Percentiles rank a stretch among this genome's conserved stretches.
Evolutionary conservation across 2,329 filamentous ascomycete species (phyloP).

Genomic region (Exophiala sideris): DNA sequence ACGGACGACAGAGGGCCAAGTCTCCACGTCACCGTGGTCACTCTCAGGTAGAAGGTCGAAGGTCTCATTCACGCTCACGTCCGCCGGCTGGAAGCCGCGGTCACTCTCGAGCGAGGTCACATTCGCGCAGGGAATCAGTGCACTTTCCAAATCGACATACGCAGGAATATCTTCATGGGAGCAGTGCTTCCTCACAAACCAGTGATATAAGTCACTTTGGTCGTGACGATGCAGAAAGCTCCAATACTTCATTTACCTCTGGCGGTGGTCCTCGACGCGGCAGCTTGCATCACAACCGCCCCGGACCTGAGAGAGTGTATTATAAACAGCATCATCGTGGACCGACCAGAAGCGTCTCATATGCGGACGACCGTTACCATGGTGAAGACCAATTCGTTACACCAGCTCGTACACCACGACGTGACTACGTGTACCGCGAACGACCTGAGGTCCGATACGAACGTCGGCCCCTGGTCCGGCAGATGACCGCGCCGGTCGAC

Average conservation of each 20-base stretch:
- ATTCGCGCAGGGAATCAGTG: slow-evolving; percentile 11
- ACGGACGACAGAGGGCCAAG: slow-evolving; percentile 15
- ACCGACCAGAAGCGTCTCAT: slow-evolving; percentile 14
- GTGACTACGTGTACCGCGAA: slow-evolving; percentile 8
- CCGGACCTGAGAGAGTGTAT: slow-evolving; percentile 11
- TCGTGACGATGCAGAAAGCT: slow-evolving; percentile 19
- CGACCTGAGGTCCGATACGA: slow-evolving; percentile 14
- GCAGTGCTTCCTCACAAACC: slow-evolving; percentile 15
- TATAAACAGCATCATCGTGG: slow-evolving; percentile 20
- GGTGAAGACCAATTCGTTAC: slow-evolving; percentile 11
- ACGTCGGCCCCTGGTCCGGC: slow-evolving; percentile 10
- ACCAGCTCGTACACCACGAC: slow-evolving; percentile 6
- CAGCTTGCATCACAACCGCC: slow-evolving; percentile 12
- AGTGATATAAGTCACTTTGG: slow-evolving; percentile 23
- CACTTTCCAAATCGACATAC: slow-evolving; percentile 20
- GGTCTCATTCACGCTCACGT: slow-evolving; percentile 21
- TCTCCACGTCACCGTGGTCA: slow-evolving; percentile 16
- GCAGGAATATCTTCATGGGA: slow-evolving; percentile 16
- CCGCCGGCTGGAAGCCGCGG: slow-evolving; percentile 4
- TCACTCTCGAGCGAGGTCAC: slow-evolving; percentile 14
- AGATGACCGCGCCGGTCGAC: slow-evolving; percentile 11
- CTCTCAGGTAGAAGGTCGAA: slow-evolving; percentile 11
- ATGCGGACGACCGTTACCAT: slow-evolving; percentile 15
- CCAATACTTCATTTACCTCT: slow-evolving; percentile 18
- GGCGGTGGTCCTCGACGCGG: slow-evolving; percentile 21